A percentile compares a stretch with the other conserved stretches of the same genome.
phyloP scores from a whole-genome alignment of 805 yeast genomes.

The Ogataea wickerhamii region DNA sequence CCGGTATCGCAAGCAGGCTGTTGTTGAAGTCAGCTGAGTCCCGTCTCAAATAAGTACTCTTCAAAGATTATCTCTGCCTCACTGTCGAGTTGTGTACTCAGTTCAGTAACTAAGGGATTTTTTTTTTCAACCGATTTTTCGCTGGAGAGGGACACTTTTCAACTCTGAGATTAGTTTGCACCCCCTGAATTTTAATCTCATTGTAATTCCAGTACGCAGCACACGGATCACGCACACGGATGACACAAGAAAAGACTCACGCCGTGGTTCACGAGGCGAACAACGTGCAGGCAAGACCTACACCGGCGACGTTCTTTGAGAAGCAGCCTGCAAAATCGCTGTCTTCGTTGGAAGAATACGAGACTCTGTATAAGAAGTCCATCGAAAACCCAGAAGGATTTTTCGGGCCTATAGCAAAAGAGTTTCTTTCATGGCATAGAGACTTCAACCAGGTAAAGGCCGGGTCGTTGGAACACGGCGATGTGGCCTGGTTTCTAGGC shows the following conservation, averaged over 20 bases:
- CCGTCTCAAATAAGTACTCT: too few relatives aligned
- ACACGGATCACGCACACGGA: conserved; percentile 1
- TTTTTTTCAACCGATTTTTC: too few relatives aligned
- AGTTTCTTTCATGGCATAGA: conserved; percentile 74
- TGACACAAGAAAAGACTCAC: conserved; percentile 33
- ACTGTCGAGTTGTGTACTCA: too few relatives aligned
- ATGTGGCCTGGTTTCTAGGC: conserved; percentile 88
- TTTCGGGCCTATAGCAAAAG: conserved; percentile 73
- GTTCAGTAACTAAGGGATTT: too few relatives aligned
- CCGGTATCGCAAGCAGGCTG: too few relatives aligned
- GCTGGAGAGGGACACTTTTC: too few relatives aligned
- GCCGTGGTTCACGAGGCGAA: conserved; percentile 62
- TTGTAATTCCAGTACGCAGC: too few relatives aligned
- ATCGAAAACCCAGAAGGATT: conserved; percentile 76
- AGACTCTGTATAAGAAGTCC: conserved; percentile 65
- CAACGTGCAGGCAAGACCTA: conserved; percentile 43
- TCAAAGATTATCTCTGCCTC: too few relatives aligned
- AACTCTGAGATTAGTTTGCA: too few relatives aligned
- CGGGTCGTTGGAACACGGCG: conserved; percentile 72
- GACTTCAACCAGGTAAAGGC: conserved; percentile 62
- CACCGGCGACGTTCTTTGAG: conserved; percentile 52
- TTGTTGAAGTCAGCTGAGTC: too few relatives aligned
- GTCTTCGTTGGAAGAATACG: conserved; percentile 62
- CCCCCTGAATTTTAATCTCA: too few relatives aligned
- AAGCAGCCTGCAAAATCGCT: conserved; percentile 62